Conservation (phyloP, 148 eudicot genomes). For the Cornus kousa region DNA sequence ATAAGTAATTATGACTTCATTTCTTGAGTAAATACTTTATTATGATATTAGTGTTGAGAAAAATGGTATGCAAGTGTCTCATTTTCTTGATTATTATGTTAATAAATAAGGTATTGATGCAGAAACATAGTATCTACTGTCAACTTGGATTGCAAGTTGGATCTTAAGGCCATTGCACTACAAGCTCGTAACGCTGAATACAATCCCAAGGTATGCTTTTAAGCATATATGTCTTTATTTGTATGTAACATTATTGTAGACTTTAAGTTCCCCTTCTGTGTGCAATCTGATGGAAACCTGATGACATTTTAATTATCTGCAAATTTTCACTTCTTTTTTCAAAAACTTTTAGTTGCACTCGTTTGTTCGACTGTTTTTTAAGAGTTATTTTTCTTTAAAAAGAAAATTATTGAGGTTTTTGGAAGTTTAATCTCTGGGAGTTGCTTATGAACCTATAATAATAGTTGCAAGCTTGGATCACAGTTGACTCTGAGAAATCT, state of each 20-base stretch:
- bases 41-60: neutral
- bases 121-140: slow-evolving; percentile 87
- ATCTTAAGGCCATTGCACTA: slow-evolving; percentile 78
- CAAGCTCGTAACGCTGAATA: slow-evolving; percentile 90
- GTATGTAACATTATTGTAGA: neutral
- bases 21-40: neutral
- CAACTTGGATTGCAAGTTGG: slow-evolving; percentile 84
- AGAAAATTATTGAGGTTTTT: too few relatives aligned
- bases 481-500: neutral
- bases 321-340: too few relatives aligned
- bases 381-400: too few relatives aligned
- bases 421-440: neutral
- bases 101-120: slow-evolving; percentile 8
- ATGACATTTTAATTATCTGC: too few relatives aligned
- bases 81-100: neutral
- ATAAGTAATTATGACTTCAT: neutral
- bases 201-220: slow-evolving; percentile 65
- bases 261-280: neutral
- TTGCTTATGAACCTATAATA: too few relatives aligned
- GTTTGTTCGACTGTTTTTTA: too few relatives aligned
- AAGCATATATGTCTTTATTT: neutral
- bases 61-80: neutral
- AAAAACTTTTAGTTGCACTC: too few relatives aligned
- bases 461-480: neutral
- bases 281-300: neutral